Evolutionary conservation across 1,139 yeast genomes (phyloP), one percentile per base, ranked within the genome.

Genomic region (Sugiyamaella xylanicola): DNA sequence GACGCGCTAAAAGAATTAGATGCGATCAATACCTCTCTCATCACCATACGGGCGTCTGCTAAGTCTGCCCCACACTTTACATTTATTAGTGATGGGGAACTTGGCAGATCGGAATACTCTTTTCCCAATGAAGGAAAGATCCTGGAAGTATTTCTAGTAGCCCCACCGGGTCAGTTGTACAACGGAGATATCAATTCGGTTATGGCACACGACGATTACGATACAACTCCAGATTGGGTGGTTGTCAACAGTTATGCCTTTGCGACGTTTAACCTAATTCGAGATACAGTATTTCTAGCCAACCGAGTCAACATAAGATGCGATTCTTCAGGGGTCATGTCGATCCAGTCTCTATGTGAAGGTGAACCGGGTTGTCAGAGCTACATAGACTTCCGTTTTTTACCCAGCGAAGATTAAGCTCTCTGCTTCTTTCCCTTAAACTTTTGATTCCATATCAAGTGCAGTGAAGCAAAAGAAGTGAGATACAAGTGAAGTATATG

Each of bases 91-190:
- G 77, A 76, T 49, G 86, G 91, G 2, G 84, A 82, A 11, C 77
- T 88, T 47, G 96, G 96, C 0, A 75, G 78, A 50, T 84, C 89
- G 55, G 85, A 86, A 65, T 74, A 88, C 22, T 77, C 81, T 9
- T 78, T 86, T 58, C 96, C 96, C 0, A 80, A 78, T 57, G 88
- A 82, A 52, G 77, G 79, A 62, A 74, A 84, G 1, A 80, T 84
- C 8, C 70, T 89, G 47, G 95, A 87, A 51, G 77, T 78, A 20
- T 65, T 82, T 47, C 55, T 64, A 13, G 68, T 68, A 22, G 53
- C 57, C 19, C 53, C 54, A 8, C 64, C 63, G 11, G 60, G 58
- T 16, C 56, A 48, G 19, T 54, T 53, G n/a, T 50, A 54, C 4
- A 56, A 46, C 2, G 61, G 43, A 5, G 59, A 57, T 11, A 56